Percentiles rank a stretch among this genome's conserved stretches.
Evolutionary conservation across 164 flowering plant genomes (phyloP).

Genomic region (Annona cherimola): DNA sequence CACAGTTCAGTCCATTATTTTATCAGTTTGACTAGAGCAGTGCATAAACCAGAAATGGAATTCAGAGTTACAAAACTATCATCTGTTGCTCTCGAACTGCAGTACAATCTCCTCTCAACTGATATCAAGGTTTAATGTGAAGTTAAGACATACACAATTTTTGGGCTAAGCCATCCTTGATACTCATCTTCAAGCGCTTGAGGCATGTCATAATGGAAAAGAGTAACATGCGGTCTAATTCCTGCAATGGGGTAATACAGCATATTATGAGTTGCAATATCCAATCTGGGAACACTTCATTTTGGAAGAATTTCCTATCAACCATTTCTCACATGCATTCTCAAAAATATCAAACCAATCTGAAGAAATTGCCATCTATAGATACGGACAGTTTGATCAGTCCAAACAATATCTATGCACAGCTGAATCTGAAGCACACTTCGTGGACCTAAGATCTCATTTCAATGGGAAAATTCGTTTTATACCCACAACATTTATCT

Average conservation of each 20-base stretch:
- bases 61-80: too few relatives aligned
- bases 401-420: background rate
- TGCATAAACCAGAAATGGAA: background rate
- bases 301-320: background rate
- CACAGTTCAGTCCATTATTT: background rate
- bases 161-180: constrained; percentile 59
- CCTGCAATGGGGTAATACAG: constrained; percentile 30
- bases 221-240: constrained; percentile 59
- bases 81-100: background rate
- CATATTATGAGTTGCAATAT: background rate
- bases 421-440: background rate
- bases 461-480: background rate
- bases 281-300: background rate
- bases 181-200: constrained; percentile 79
- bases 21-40: background rate
- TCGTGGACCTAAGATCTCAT: background rate
- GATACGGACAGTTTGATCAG: background rate
- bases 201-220: constrained; percentile 51
- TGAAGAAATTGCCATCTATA: too few relatives aligned
- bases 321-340: background rate
- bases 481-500: too few relatives aligned
- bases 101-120: background rate
- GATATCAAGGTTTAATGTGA: background rate
- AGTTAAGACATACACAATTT: constrained; percentile 38
- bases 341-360: too few relatives aligned